Evolutionary conservation across 225 moss, liverwort and hornwort species (phyloP).

Genomic region (Thuidium tamariscinum): DNA sequence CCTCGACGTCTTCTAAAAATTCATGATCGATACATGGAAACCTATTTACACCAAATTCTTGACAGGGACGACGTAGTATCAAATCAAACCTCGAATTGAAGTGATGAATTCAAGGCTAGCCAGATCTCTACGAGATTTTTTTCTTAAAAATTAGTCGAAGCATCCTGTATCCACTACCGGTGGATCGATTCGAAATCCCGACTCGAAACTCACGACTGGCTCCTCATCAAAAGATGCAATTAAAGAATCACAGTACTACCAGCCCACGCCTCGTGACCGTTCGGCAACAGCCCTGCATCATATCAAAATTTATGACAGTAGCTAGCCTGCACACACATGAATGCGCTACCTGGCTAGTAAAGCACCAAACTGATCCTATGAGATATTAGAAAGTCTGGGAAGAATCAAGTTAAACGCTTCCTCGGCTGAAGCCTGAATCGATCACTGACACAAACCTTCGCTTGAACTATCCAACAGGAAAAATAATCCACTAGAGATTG

Average conservation of each 20-base stretch:
- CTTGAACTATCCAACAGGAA: not conserved
- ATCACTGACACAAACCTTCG: not conserved
- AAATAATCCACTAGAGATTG: too few species aligned
- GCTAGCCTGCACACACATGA: not conserved
- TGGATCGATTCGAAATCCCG: not conserved
- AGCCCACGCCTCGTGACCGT: not conserved
- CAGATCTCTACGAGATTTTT: not conserved
- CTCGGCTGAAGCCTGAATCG: not conserved
- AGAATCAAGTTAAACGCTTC: not conserved
- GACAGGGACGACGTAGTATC: not conserved
- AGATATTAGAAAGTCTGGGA: not conserved
- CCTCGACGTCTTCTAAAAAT: not conserved
- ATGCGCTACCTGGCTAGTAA: not conserved
- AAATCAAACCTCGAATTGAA: not conserved
- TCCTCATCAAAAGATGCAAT: not conserved
- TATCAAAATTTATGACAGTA: not conserved
- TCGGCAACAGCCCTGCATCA: not conserved
- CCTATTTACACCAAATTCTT: not conserved
- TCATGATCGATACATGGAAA: not conserved
- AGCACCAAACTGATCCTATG: not conserved
- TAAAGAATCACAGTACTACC: not conserved
- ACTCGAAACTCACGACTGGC: not conserved
- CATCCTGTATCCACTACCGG: not conserved
- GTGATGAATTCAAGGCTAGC: not conserved
- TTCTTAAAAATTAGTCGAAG: not conserved